Conservation (phyloP, 179 eudicot genomes). For the Pouteria campechiana region DNA sequence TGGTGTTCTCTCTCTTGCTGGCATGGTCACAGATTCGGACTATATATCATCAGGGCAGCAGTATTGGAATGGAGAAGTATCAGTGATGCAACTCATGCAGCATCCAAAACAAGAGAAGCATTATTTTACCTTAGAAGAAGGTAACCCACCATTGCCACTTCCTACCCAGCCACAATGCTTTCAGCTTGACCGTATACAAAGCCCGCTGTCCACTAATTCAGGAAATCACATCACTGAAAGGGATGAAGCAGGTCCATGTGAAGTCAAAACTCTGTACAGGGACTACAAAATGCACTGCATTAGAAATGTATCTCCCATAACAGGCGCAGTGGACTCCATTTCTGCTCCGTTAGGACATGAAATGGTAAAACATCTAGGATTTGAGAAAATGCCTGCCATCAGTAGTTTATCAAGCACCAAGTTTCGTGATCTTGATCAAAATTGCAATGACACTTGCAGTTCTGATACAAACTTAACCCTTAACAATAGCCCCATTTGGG, state of each 20-base stretch:
- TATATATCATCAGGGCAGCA: slow-evolving; percentile 19
- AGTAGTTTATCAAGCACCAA: slow-evolving; percentile 14
- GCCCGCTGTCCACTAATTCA: slow-evolving; percentile 13
- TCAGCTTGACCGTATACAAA: slow-evolving; percentile 13
- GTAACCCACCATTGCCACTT: slow-evolving; percentile 20
- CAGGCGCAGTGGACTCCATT: slow-evolving; percentile 10
- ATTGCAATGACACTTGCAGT: slow-evolving; percentile 16
- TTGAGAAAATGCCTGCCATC: slow-evolving; percentile 13
- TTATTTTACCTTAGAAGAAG: slow-evolving; percentile 11
- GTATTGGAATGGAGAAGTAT: slow-evolving; percentile 32
- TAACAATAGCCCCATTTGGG: slow-evolving; percentile 19
- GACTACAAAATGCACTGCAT: slow-evolving; percentile 10
- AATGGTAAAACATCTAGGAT: slow-evolving; percentile 6
- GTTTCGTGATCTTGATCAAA: slow-evolving; percentile 14
- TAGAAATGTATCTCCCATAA: slow-evolving; percentile 10
- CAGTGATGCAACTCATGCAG: slow-evolving; percentile 32
- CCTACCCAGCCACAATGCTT: slow-evolving; percentile 17
- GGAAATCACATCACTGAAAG: slow-evolving; percentile 21
- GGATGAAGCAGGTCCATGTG: slow-evolving; percentile 14
- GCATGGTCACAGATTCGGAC: slow-evolving; percentile 19
- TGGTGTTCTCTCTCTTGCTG: slow-evolving; percentile 17
- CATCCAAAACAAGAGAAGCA: slow-evolving; percentile 37
- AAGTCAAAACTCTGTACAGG: slow-evolving; percentile 17
- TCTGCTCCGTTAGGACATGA: slow-evolving; percentile 14
- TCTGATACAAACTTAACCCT: slow-evolving; percentile 19